These are phyloP conservation scores for Euphorbia peplus DNA, from an alignment of 345 rosid genomes.

Conservation along the genomic window DNA sequence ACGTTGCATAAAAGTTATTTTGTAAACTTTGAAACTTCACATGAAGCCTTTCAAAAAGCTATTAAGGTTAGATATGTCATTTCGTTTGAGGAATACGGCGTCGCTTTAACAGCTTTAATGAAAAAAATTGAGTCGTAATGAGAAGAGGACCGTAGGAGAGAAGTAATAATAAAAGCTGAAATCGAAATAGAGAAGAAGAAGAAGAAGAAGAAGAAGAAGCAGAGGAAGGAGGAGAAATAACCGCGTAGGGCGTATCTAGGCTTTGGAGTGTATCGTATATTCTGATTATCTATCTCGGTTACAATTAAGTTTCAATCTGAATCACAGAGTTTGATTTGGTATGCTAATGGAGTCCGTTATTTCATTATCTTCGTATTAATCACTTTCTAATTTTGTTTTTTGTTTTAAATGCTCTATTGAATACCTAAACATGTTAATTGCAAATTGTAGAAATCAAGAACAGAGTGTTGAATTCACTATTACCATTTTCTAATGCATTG, in stretches of 20 bases:
- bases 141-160: background rate
- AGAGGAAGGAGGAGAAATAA: background rate
- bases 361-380: background rate
- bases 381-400: background rate
- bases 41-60: no score
- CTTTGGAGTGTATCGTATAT: background rate
- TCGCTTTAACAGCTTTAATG: background rate
- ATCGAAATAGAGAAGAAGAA: background rate
- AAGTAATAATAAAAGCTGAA: background rate
- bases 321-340: background rate
- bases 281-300: no score
- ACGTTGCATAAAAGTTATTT: no score
- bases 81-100: background rate
- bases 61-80: no score
- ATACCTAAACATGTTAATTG: background rate
- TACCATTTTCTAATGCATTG: background rate
- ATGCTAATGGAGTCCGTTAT: background rate
- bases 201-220: no score
- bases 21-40: no score
- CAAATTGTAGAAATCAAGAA: background rate
- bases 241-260: background rate
- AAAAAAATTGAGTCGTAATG: no score
- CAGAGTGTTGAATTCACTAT: background rate
- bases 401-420: background rate
- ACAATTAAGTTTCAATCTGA: no score